Evolutionary conservation across 2,329 filamentous ascomycete species (phyloP).

Genomic region (Cladosporium oxysporum): DNA sequence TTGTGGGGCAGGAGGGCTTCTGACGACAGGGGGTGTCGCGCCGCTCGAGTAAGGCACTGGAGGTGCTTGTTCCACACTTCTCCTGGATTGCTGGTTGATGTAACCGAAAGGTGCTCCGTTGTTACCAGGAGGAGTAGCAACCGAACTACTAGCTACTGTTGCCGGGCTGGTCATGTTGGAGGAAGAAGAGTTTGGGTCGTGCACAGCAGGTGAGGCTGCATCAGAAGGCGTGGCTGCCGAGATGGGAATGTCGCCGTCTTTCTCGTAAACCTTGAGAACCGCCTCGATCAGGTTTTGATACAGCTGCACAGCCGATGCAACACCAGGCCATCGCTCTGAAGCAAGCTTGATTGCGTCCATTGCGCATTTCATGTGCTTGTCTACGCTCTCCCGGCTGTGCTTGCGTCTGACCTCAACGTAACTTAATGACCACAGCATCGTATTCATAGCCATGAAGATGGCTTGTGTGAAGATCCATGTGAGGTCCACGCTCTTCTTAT

Average conservation of each 20-base stretch:
- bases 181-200: not conserved
- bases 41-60: conserved; percentile 34
- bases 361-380: conserved; percentile 71
- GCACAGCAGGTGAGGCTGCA: conserved; percentile 38
- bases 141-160: conserved; percentile 35
- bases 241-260: conserved; percentile 53
- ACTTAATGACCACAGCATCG: conserved; percentile 86
- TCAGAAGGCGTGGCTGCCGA: conserved; percentile 51
- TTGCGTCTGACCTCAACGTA: conserved; percentile 77
- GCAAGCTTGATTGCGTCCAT: conserved; percentile 78
- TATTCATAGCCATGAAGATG: conserved; percentile 89
- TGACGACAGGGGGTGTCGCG: conserved; percentile 11
- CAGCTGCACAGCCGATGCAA: conserved; percentile 77
- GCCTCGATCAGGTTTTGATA: conserved; percentile 84
- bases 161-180: conserved; percentile 46
- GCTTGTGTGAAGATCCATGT: conserved; percentile 93
- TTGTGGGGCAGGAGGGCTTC: conserved; percentile 10
- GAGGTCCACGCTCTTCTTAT: conserved; percentile 73
- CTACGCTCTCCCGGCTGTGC: conserved; percentile 73
- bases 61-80: conserved; percentile 36
- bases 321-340: conserved; percentile 88
- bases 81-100: conserved; percentile 33
- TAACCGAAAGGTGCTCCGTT: conserved; percentile 32
- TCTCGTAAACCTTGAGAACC: conserved; percentile 84
- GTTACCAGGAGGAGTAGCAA: conserved; percentile 37